Percentiles rank a stretch among this genome's conserved stretches.
These are phyloP conservation scores for Ascocoryne sarcoides DNA, from an alignment of 2,329 filamentous ascomycete species.

Conservation along the genomic window DNA sequence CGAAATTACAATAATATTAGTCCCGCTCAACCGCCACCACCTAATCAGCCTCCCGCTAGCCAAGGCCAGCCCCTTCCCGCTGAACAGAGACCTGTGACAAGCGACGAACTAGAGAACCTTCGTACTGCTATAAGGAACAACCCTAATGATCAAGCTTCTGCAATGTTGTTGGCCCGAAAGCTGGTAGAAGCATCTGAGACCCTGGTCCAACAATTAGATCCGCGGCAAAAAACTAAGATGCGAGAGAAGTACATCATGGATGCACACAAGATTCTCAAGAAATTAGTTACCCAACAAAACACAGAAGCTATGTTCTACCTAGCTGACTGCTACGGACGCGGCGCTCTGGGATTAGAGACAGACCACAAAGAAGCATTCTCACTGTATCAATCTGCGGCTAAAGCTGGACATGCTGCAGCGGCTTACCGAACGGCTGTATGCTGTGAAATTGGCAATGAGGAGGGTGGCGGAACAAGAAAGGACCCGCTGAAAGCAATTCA, in stretches of 20 bases:
- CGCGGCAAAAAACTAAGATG: conserved; percentile 62
- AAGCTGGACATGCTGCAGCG: conserved; percentile 73
- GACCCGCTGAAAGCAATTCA: conserved; percentile 93
- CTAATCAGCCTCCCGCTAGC: conserved; percentile 6
- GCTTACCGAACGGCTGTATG: conserved; percentile 95
- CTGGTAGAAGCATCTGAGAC: conserved; percentile 77
- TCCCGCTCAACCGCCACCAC: conserved; percentile 10
- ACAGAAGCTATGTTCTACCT: conserved; percentile 88
- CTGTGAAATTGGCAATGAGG: conserved; percentile 91
- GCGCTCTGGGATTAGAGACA: conserved; percentile 65
- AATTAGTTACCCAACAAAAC: conserved; percentile 64
- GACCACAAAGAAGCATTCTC: conserved; percentile 91
- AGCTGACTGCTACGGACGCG: conserved; percentile 81
- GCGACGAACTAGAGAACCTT: conserved; percentile 68
- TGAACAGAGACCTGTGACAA: conserved; percentile 49
- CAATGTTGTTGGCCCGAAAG: conserved; percentile 70
- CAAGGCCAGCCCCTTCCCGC: neutral
- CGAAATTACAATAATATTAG: conserved; percentile 28
- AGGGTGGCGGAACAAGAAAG: conserved; percentile 83
- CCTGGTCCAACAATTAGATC: conserved; percentile 58
- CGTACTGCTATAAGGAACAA: conserved; percentile 60
- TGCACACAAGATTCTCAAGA: conserved; percentile 86
- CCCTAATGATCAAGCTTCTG: conserved; percentile 61
- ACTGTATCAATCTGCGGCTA: conserved; percentile 89
- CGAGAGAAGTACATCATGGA: conserved; percentile 80